A percentile compares a stretch with the other conserved stretches of the same genome.
Evolutionary conservation across 345 rosid species (phyloP).

Genomic region (Rhizophora apiculata): DNA sequence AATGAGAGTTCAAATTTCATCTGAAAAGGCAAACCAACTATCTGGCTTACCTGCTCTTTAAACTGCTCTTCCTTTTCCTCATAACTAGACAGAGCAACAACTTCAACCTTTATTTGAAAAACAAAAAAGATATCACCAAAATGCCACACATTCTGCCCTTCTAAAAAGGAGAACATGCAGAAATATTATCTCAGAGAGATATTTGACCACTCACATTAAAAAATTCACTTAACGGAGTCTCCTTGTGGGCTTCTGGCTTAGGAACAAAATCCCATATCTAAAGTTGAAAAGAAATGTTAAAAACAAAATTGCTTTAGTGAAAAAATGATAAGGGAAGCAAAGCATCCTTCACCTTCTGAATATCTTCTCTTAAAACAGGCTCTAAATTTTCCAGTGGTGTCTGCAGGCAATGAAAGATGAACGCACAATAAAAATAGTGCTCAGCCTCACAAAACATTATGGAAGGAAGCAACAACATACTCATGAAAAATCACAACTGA

Average conservation of each 20-base stretch:
- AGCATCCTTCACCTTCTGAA: constrained; percentile 67
- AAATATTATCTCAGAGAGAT: constrained; percentile 2
- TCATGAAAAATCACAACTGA: constrained; percentile 4
- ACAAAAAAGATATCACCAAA: constrained; percentile 4
- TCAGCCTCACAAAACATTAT: neutral
- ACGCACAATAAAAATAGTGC: constrained; percentile 12
- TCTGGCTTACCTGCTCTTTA: constrained; percentile 72
- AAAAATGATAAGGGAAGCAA: constrained; percentile 21
- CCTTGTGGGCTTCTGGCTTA: constrained; percentile 88
- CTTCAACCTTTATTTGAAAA: constrained; percentile 68
- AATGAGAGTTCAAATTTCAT: no score
- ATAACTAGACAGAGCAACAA: constrained; percentile 93
- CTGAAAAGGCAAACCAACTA: constrained; percentile 1
- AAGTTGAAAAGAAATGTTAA: constrained; percentile 22
- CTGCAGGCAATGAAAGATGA: constrained; percentile 43
- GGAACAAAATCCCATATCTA: constrained; percentile 99
- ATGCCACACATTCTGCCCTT: neutral
- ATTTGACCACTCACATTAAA: constrained; percentile 62
- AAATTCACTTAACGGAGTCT: constrained; percentile 93
- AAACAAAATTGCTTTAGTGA: neutral
- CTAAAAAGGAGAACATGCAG: neutral
- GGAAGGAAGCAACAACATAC: neutral
- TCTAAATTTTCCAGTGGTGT: constrained; percentile 94
- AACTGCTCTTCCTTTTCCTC: constrained; percentile 98
- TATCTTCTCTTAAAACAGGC: constrained; percentile 92